Evolutionary conservation across 306 rosid genomes (phyloP).

Genomic region (Fagus sylvatica): DNA sequence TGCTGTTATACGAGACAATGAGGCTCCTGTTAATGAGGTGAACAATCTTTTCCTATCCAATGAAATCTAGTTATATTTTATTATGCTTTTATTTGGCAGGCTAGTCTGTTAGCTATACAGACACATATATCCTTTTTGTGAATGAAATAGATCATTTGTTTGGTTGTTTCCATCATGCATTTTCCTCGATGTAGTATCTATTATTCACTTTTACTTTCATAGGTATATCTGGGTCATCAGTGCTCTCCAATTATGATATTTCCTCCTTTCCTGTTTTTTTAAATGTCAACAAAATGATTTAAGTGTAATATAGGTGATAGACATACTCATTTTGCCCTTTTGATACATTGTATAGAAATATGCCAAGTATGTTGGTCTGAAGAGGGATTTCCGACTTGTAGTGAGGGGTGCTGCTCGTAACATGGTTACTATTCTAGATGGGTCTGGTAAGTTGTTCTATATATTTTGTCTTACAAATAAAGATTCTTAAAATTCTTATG

Average conservation of each 20-base stretch:
- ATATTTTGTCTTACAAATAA: not conserved
- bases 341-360: slow-evolving; percentile 64
- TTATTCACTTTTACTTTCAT: slow-evolving; percentile 4
- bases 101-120: not conserved
- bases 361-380: slow-evolving; percentile 90
- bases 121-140: not conserved
- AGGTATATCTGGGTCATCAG: slow-evolving; percentile 12
- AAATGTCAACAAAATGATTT: slow-evolving; percentile 11
- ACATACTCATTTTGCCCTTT: slow-evolving; percentile 21
- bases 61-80: not conserved
- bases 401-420: slow-evolving; percentile 98
- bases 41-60: not conserved
- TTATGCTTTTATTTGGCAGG: not conserved
- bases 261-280: not conserved
- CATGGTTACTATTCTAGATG: slow-evolving; percentile 87
- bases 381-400: slow-evolving; percentile 98
- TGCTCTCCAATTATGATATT: slow-evolving; percentile 13
- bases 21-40: slow-evolving; percentile 98
- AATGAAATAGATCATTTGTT: not conserved
- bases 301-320: slow-evolving; percentile 16
- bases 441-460: slow-evolving; percentile 72
- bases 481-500: not conserved
- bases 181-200: not conserved
- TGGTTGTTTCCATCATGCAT: not conserved
- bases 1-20: slow-evolving; percentile 92